These are phyloP conservation scores for Bassia scoparia DNA, from an alignment of 148 eudicot species.

Conservation along the genomic window DNA sequence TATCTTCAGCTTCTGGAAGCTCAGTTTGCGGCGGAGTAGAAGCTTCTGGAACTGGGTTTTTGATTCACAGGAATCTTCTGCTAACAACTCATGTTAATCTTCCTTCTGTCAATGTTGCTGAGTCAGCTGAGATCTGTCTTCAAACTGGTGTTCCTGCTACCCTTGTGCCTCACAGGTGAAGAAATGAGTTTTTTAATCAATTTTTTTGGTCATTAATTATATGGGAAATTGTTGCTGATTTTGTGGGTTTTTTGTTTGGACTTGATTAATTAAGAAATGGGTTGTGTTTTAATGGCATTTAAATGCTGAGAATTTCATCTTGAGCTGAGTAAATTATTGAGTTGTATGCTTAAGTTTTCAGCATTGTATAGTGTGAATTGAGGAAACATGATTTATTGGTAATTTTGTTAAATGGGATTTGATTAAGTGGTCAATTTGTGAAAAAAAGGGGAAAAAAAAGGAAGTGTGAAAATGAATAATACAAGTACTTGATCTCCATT, in stretches of 20 bases:
- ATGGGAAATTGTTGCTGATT: background rate
- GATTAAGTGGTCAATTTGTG: background rate
- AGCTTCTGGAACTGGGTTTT: conserved; percentile 53
- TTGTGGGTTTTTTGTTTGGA: conserved; percentile 18
- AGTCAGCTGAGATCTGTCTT: conserved; percentile 70
- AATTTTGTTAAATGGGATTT: background rate
- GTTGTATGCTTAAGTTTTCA: background rate
- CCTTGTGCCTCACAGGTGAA: conserved; percentile 71
- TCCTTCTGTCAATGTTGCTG: conserved; percentile 73
- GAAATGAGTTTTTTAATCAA: too few relatives aligned
- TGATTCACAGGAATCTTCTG: conserved; percentile 72
- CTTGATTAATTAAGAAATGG: conserved; percentile 1
- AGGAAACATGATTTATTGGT: background rate
- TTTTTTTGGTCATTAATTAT: too few relatives aligned
- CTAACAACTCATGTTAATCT: conserved; percentile 79
- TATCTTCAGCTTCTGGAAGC: conserved; percentile 14
- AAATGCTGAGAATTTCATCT: too few relatives aligned
- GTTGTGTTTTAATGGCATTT: too few relatives aligned
- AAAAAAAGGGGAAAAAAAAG: background rate
- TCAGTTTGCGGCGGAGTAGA: conserved; percentile 26
- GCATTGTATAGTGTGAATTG: too few relatives aligned
- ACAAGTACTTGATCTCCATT: background rate
- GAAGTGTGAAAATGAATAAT: background rate
- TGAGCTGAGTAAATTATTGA: background rate
- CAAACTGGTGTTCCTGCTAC: conserved; percentile 66